phyloP scores from a whole-genome alignment of 163 green algal species.

The Volvox carteri region DNA sequence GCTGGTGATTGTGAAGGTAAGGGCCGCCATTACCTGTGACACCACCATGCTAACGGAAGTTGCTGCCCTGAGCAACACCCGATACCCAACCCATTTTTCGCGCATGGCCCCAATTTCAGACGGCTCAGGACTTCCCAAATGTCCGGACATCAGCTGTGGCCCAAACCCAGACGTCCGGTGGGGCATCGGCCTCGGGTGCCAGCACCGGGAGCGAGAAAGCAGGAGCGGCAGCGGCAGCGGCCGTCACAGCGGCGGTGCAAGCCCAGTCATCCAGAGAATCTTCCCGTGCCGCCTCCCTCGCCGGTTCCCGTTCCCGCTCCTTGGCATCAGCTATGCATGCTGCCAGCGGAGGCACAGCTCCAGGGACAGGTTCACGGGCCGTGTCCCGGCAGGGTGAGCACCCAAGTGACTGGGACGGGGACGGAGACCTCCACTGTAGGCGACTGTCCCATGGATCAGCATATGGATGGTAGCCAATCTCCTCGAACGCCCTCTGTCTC shows the following conservation, averaged over 20 bases:
- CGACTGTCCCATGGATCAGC: too few relatives aligned
- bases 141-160: not conserved
- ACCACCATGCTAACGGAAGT: too few relatives aligned
- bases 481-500: too few relatives aligned
- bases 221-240: not conserved
- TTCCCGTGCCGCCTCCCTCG: not conserved
- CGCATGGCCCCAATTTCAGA: too few relatives aligned
- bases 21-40: too few relatives aligned
- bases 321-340: not conserved
- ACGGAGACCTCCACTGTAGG: too few relatives aligned
- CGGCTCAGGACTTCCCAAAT: too few relatives aligned
- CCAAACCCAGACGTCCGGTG: slow-evolving; percentile 2
- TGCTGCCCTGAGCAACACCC: too few relatives aligned
- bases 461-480: too few relatives aligned
- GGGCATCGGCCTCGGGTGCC: not conserved
- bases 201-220: not conserved
- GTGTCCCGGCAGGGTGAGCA: slow-evolving; percentile 13
- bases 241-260: not conserved
- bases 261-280: not conserved
- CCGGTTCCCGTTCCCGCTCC: not conserved
- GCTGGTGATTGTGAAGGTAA: too few relatives aligned
- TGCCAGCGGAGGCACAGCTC: not conserved
- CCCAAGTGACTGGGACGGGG: too few relatives aligned
- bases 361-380: not conserved
- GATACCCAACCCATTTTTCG: too few relatives aligned